Base-by-base conservation (phyloP, 495 filamentous ascomycete species). In the Parathielavia appendiculata region DNA sequence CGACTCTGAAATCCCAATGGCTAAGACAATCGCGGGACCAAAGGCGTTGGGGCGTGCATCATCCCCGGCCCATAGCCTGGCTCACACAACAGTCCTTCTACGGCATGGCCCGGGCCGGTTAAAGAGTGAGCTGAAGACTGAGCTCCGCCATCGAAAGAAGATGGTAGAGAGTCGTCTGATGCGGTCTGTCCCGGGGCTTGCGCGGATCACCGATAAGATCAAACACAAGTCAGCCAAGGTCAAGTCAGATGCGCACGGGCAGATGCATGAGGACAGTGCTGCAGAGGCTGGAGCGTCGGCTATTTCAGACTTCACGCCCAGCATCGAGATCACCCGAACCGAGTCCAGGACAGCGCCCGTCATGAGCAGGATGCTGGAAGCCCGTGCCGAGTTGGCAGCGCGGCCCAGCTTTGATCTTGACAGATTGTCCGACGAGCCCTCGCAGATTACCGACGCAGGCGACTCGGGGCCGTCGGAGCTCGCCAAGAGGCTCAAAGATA, bases 361-460 rank as follows among this genome's bases (percentile, higher is more conserved):
- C 38, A 84, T 95, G 76, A 90, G 87, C 67, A 79, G 86, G 41
- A 92, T 92, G 84, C 74, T 95, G 9, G 86, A 92, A 69, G 90
- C 90, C n/a, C 81, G 85, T 61, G 86, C 83, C 36, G 78, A 86
- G 41, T 79, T 92, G 65, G 75, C 69, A 34, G 73, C 73, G 34
- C 73, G 77, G 40, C 80, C 71, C 39, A 84, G 77, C 61, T 82
- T 79, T 52, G 81, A 78, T 51, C 59, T 81, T 12, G 75, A 79
- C 17, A 67, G 75, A 22, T 39, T 69, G 32, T 69, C 76, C 1
- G 68, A 63, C 35, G 71, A 71, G 8, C 51, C 56, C 6, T 35
- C 51, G 0, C 55, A 53, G 9, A 75, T 67, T 45, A 64, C 55
- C 49, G 71, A 71, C 17, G 64, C 51, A 13, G 71, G 70, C n/a